Conservation (phyloP, 2,329 filamentous ascomycete species). For the Colletotrichum tamarilloi region DNA sequence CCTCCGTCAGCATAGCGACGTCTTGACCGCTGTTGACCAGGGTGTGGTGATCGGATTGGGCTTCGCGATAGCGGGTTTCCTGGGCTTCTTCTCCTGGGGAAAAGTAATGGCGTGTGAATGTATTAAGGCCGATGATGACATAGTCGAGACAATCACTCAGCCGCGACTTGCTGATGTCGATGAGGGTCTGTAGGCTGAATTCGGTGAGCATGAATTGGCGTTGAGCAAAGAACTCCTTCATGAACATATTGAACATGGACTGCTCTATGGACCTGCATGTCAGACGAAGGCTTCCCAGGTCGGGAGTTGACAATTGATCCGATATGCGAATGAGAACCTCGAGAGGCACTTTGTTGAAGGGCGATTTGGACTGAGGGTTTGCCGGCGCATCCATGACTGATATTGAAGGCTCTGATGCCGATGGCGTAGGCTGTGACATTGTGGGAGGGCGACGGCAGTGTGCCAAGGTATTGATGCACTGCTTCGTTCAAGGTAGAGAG, state of each 20-base stretch:
- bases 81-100: constrained; percentile 26
- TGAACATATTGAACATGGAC: constrained; percentile 65
- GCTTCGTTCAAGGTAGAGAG: background rate
- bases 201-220: constrained; percentile 74
- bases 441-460: background rate
- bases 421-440: constrained; percentile 20
- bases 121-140: constrained; percentile 61
- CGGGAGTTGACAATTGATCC: constrained; percentile 61
- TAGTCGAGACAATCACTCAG: constrained; percentile 53
- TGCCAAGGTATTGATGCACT: background rate
- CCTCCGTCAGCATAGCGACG: constrained; percentile 64
- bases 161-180: constrained; percentile 62
- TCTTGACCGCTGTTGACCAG: constrained; percentile 43
- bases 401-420: background rate
- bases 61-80: constrained; percentile 30
- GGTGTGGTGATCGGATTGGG: background rate
- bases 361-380: constrained; percentile 7
- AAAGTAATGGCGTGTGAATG: constrained; percentile 35
- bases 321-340: constrained; percentile 70
- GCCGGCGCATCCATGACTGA: background rate
- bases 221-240: constrained; percentile 72
- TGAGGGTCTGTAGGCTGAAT: constrained; percentile 64
- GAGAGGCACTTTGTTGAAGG: constrained; percentile 58
- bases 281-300: constrained; percentile 65
- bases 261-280: constrained; percentile 66